phyloP scores from a whole-genome alignment of 352 stramenopile genomes.

The Phytophthora megakarya region DNA sequence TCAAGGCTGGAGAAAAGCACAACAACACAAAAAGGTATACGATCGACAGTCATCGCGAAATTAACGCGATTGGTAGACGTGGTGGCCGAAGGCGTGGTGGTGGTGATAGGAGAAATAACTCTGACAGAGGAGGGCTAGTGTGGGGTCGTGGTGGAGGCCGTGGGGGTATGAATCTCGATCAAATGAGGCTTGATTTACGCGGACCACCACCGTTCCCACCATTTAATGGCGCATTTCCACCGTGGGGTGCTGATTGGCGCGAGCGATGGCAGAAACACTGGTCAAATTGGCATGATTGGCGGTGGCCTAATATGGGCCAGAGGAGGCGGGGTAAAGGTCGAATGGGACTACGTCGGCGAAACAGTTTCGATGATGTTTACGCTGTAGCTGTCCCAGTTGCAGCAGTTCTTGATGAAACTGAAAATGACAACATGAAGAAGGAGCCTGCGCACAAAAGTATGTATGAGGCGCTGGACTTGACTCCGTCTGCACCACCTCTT shows the following conservation, averaged over 20 bases:
- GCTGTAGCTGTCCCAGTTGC: slow-evolving; percentile 31
- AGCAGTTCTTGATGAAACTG: slow-evolving; percentile 3
- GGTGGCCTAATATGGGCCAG: slow-evolving; percentile 9
- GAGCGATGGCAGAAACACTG: slow-evolving; percentile 25
- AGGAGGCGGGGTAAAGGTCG: slow-evolving; percentile 13
- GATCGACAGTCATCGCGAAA: slow-evolving; percentile 2
- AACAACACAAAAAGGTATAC: slow-evolving; percentile 1
- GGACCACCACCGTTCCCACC: slow-evolving; percentile 13
- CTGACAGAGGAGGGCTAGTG: slow-evolving; percentile 10
- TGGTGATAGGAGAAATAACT: slow-evolving; percentile 16
- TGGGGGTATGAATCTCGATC: slow-evolving; percentile 17
- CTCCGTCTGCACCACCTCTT: slow-evolving; percentile 50
- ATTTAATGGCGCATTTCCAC: slow-evolving; percentile 20
- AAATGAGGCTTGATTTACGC: slow-evolving; percentile 16
- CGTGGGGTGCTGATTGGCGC: slow-evolving; percentile 28
- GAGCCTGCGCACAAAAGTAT: slow-evolving; percentile 49
- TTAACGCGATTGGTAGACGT: slow-evolving; percentile 5
- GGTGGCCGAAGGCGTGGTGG: slow-evolving; percentile 10
- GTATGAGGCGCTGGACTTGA: slow-evolving; percentile 52
- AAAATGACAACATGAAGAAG: slow-evolving; percentile 36
- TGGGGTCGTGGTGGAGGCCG: slow-evolving; percentile 29
- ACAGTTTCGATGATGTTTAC: slow-evolving; percentile 62
- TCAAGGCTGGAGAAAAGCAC: slow-evolving; percentile 23
- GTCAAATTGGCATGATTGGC: slow-evolving; percentile 24
- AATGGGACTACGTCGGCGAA: slow-evolving; percentile 39